Evolutionary conservation across 179 eudicot species (phyloP), one percentile per base, ranked within the genome.

Genomic region (Drosera spatulata): DNA sequence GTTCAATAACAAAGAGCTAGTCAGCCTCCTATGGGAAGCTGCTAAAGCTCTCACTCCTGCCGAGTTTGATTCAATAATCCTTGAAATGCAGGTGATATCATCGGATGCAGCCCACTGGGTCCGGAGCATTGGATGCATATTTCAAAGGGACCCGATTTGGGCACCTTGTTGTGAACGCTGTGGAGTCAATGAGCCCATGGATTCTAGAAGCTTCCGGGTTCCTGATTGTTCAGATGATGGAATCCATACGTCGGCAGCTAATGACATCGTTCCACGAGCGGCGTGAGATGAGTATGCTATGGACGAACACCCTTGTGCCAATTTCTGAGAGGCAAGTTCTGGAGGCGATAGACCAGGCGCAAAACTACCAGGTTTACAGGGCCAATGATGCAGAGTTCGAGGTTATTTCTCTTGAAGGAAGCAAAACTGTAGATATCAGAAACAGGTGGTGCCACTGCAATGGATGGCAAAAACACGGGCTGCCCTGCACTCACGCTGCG

Each of bases 81-180:
- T 66, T 8, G 64, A 49, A 13, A 67, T 72, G 4, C 55, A 40
- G 55, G 47, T 48, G 13, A 55, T 67, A 5, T 72, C 76, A 11
- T 51, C 64, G 4, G 65, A 72, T 6, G 76, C 68, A 15, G 68
- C 68, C 56, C 22, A 67, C 6, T 72, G 76, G 76, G 50, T 72
- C 43, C 11, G 68, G 49, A 62, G 58, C 41, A 72, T 61, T n/a
- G n/a, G n/a, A n/a, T n/a, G 56, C 56, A 12, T 53, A 53, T 13
- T 67, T 72, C 54, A 53, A 61, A 50, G 76, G 71, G 8, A 61
- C 63, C 9, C 50, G 68, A 14, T 72, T 61, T 53, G 61, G 61
- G 37, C 55, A 61, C 50, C 41, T 72, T 40, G 53, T 41, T 10
- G 54, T 60, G 5, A 64, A 67, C 44, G 49, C 63, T 53, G 64